Evolutionary conservation across 805 yeast species (phyloP).

Genomic region (Teunomyces funiuensis): DNA sequence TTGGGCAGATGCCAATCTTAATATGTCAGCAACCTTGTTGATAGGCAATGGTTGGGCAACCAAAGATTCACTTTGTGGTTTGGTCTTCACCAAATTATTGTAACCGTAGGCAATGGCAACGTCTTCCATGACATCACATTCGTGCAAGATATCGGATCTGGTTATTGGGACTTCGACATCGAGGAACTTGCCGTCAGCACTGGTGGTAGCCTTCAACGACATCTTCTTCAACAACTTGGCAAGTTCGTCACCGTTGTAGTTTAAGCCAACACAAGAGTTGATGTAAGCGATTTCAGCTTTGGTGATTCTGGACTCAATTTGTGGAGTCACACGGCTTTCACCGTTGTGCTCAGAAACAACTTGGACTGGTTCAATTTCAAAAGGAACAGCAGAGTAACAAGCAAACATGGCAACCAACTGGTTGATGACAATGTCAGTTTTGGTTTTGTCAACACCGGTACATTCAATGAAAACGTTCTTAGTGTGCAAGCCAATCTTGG

Average conservation of each 20-base stretch:
- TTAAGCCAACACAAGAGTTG: slow-evolving; percentile 89
- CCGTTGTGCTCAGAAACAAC: slow-evolving; percentile 79
- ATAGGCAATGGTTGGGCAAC: slow-evolving; percentile 88
- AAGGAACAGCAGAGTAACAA: slow-evolving; percentile 76
- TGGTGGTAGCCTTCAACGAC: slow-evolving; percentile 69
- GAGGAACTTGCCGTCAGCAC: slow-evolving; percentile 49
- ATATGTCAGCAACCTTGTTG: slow-evolving; percentile 86
- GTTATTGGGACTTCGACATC: slow-evolving; percentile 85
- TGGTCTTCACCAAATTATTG: slow-evolving; percentile 78
- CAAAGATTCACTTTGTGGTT: slow-evolving; percentile 73
- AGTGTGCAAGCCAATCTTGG: slow-evolving; percentile 84
- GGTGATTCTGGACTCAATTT: slow-evolving; percentile 63
- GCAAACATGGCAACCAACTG: slow-evolving; percentile 96
- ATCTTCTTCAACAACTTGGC: slow-evolving; percentile 68
- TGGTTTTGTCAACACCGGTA: slow-evolving; percentile 94
- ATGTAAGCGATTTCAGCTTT: slow-evolving; percentile 79
- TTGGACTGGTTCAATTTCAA: slow-evolving; percentile 87
- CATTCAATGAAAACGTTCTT: slow-evolving; percentile 87
- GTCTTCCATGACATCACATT: slow-evolving; percentile 98
- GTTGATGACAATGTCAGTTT: slow-evolving; percentile 88
- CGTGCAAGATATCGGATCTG: slow-evolving; percentile 93
- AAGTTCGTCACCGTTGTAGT: slow-evolving; percentile 67
- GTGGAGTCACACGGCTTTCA: slow-evolving; percentile 75
- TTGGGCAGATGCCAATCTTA: slow-evolving; percentile 88
- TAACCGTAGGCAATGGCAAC: slow-evolving; percentile 96